Conservation (phyloP, 768 basidiomycete species). For the Dentipellis sp. region DNA sequence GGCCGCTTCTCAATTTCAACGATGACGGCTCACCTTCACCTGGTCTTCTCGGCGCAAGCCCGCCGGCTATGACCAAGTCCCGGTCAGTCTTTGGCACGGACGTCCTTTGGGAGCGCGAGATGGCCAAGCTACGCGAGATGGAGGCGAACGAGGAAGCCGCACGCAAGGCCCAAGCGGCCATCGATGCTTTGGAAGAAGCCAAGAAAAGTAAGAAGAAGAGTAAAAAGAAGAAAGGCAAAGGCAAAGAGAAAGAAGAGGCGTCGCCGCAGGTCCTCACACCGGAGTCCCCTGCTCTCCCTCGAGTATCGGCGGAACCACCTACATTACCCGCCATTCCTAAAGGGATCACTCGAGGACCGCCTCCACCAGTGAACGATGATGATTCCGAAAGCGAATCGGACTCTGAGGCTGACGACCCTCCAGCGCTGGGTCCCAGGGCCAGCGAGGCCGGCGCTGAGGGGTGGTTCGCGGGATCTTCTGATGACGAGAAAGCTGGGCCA, state of each 20-base stretch:
- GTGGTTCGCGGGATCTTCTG: slow-evolving; percentile 43
- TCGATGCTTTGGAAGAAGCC: slow-evolving; percentile 37
- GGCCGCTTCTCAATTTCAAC: slow-evolving; percentile 54
- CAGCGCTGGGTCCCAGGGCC: slow-evolving; percentile 4
- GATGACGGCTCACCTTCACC: slow-evolving; percentile 35
- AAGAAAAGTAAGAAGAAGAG: slow-evolving; percentile 26
- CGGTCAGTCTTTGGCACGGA: slow-evolving; percentile 92
- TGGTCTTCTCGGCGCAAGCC: not conserved
- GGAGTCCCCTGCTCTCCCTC: slow-evolving; percentile 1
- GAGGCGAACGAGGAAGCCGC: slow-evolving; percentile 58
- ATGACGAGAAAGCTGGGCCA: slow-evolving; percentile 48
- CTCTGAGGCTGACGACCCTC: slow-evolving; percentile 11
- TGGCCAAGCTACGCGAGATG: slow-evolving; percentile 70
- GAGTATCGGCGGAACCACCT: slow-evolving; percentile 15
- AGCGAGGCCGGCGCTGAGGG: slow-evolving; percentile 8
- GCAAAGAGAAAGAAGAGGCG: slow-evolving; percentile 37
- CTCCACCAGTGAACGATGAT: slow-evolving; percentile 30
- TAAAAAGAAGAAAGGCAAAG: slow-evolving; percentile 35
- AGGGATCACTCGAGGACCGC: slow-evolving; percentile 20
- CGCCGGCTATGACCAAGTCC: slow-evolving; percentile 23
- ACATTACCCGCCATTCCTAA: slow-evolving; percentile 28
- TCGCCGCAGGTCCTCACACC: slow-evolving; percentile 2
- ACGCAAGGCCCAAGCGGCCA: slow-evolving; percentile 38
- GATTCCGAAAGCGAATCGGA: slow-evolving; percentile 47
- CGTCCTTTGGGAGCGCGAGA: slow-evolving; percentile 86